Conservation (phyloP, 768 basidiomycete genomes). For the Lactarius hengduanensis region DNA sequence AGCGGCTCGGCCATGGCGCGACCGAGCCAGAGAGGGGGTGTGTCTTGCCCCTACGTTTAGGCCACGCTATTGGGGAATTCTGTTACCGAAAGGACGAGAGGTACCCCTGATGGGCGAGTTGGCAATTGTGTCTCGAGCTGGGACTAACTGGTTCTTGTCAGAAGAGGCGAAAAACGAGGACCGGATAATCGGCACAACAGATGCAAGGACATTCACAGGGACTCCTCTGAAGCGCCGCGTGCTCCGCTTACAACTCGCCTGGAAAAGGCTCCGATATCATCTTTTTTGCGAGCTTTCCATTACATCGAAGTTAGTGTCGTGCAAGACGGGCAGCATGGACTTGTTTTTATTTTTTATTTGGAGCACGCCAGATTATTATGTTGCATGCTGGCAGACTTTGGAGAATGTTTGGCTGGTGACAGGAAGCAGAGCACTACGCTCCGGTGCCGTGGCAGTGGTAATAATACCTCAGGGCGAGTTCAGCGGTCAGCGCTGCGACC, state of each 20-base stretch:
- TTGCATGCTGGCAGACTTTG: background rate
- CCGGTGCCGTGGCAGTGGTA: background rate
- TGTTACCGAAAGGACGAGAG: background rate
- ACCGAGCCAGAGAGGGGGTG: background rate
- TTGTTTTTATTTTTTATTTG: background rate
- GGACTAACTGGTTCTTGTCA: background rate
- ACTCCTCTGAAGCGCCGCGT: background rate
- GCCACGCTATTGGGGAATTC: background rate
- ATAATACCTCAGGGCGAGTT: background rate
- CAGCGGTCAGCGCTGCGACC: background rate
- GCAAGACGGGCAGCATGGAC: background rate
- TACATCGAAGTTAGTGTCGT: background rate
- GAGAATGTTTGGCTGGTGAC: background rate
- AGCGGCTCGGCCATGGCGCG: constrained; percentile 7
- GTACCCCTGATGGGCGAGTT: background rate
- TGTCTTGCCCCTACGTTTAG: background rate
- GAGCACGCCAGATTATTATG: background rate
- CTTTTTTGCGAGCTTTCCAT: background rate
- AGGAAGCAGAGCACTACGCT: background rate
- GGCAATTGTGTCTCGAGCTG: background rate
- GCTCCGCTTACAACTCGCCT: background rate
- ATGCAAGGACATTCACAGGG: background rate
- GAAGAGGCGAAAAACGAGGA: background rate
- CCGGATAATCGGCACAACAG: background rate
- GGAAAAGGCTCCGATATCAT: constrained; percentile 1